phyloP scores from a whole-genome alignment of 805 yeast species.

The Candida parachauliodes region DNA sequence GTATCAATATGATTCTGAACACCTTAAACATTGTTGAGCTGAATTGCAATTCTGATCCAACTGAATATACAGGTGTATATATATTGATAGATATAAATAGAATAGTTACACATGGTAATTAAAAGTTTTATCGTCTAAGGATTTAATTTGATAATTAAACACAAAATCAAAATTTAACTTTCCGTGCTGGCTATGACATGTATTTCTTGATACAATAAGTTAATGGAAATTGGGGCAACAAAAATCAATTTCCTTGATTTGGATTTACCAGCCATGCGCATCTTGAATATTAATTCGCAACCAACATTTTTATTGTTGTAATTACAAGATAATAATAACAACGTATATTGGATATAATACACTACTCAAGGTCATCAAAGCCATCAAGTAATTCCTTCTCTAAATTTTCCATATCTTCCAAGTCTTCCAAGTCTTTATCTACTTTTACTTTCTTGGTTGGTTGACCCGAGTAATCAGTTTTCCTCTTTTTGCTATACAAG shows the following conservation, averaged over 20 bases:
- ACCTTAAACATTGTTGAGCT: conserved; percentile 24
- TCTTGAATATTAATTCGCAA: conserved; percentile 2
- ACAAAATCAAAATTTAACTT: neutral
- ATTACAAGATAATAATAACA: neutral
- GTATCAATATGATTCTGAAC: conserved; percentile 29
- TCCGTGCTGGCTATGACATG: no score
- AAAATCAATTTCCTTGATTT: neutral
- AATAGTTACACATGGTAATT: no score
- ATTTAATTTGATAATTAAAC: no score
- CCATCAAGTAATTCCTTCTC: conserved; percentile 52
- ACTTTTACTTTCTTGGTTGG: conserved; percentile 8
- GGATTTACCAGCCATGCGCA: neutral
- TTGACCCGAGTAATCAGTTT: conserved; percentile 14
- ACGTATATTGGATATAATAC: neutral
- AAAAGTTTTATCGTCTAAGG: no score
- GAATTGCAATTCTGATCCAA: no score
- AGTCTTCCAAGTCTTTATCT: conserved; percentile 38
- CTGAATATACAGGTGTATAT: no score
- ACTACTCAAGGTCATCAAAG: conserved; percentile 45
- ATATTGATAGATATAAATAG: no score
- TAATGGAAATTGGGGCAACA: no score
- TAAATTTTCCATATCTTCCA: conserved; percentile 47
- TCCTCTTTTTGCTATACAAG: conserved; percentile 18
- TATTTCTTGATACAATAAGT: no score
- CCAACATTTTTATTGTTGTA: neutral